Base-by-base conservation (phyloP, 169 alveolate species). In the Plasmodium coatneyi region DNA sequence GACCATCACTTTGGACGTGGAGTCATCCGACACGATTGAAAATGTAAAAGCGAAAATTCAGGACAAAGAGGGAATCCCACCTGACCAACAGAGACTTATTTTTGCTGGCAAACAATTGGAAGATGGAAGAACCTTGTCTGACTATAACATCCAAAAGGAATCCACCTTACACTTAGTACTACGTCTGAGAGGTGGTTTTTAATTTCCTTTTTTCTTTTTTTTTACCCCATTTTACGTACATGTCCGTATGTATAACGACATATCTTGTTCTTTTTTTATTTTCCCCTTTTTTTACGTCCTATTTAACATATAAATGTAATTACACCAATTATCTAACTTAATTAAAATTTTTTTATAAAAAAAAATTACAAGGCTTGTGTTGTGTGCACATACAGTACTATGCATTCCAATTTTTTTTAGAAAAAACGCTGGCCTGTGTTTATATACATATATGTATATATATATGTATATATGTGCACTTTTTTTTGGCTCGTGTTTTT, bases 101-200 rank as follows among this genome's bases (percentile, higher is more conserved):
- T 99, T 99, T 93, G 99, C 99, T 5, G 99, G 99, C 79, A 99
- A 99, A 96, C 99, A 99, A 96, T 96, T 99, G 83, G 99, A 99
- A 93, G 99, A 99, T 90, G 99, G 99, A 71, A 97, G 99, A 90
- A 99, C 99, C 52, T 97, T 99, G 71, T 98, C 99, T 16, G 99
- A 99, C 95, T 99, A 99, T 99, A 99, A 99, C 96, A 99, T 99
- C 94, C 99, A 98, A 96, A 98, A 98, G 97, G 99, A 98, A 96
- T 98, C 99, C 36, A 98, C 99, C n/a, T 98, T 99, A 66, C 99
- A 99, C 96, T 95, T 99, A 95, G 99, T 99, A 10, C 60, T 83
- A 60, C 39, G 92, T 72, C 56, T 84, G 56, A 72, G 97, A 96
- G 92, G 96, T 92, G 96, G 96, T 96, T 71, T 72, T 76, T 84